phyloP scores from a whole-genome alignment of 1,139 yeast genomes.

The Protomyces inouyei region DNA sequence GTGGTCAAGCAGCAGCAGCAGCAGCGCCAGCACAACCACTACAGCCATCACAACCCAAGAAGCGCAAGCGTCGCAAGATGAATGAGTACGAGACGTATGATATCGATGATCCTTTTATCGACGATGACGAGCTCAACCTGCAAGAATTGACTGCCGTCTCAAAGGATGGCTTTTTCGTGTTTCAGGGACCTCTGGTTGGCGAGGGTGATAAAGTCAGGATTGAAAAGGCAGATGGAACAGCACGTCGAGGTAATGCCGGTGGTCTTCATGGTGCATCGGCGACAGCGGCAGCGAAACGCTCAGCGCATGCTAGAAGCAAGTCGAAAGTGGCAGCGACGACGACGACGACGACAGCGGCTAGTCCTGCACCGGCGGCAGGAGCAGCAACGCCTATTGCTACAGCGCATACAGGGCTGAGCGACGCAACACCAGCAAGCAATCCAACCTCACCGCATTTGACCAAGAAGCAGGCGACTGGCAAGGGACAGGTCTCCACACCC shows the following conservation, averaged over 20 bases:
- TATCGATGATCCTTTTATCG: slow-evolving; percentile 90
- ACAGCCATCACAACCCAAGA: slow-evolving; percentile 39
- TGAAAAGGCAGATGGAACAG: slow-evolving; percentile 30
- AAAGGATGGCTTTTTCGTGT: slow-evolving; percentile 93
- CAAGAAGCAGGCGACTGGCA: background rate
- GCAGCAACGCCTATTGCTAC: background rate
- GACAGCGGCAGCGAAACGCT: background rate
- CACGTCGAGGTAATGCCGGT: background rate
- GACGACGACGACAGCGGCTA: background rate
- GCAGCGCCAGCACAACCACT: background rate
- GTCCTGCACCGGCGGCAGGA: background rate
- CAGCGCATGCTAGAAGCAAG: background rate
- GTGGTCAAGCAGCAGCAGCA: slow-evolving; percentile 28
- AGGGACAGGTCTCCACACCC: background rate
- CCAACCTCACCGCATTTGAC: background rate
- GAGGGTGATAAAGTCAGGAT: slow-evolving; percentile 47
- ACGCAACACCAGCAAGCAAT: background rate
- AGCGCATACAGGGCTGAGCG: background rate
- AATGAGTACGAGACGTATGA: slow-evolving; percentile 60
- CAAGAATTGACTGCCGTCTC: slow-evolving; percentile 92
- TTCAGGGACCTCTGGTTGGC: slow-evolving; percentile 85
- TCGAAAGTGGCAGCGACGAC: background rate
- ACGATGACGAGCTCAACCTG: slow-evolving; percentile 85
- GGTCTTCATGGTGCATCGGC: slow-evolving; percentile 10
- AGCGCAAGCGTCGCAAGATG: slow-evolving; percentile 55